These are phyloP conservation scores for Symbiodinium natans DNA, from an alignment of 73 alveolate species.

Conservation along the genomic window DNA sequence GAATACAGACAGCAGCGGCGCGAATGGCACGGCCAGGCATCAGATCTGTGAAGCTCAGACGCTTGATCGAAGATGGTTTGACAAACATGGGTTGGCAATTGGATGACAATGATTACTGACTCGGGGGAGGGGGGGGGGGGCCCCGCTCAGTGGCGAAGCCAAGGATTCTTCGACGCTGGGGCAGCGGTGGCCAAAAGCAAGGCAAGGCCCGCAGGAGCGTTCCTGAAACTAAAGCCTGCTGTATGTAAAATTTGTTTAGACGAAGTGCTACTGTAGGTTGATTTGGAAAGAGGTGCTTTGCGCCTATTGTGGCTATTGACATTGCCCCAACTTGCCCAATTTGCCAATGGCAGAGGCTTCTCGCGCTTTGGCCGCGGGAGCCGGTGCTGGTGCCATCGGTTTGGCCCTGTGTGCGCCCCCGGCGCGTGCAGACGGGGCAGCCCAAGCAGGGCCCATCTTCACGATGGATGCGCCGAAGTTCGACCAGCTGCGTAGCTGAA, in stretches of 20 bases:
- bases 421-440: constrained; percentile 65
- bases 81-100: too few relatives aligned
- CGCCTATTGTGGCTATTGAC: too few relatives aligned
- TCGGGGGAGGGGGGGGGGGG: too few relatives aligned
- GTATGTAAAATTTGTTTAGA: too few relatives aligned
- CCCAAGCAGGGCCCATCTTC: constrained; percentile 29
- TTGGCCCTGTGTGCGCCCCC: constrained; percentile 58
- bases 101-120: too few relatives aligned
- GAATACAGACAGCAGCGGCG: not conserved
- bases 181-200: not conserved
- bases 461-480: constrained; percentile 91
- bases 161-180: not conserved
- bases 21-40: not conserved
- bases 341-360: constrained; percentile 11
- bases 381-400: constrained; percentile 69
- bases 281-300: too few relatives aligned
- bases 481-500: constrained; percentile 37
- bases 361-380: constrained; percentile 20
- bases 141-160: too few relatives aligned
- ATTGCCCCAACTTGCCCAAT: too few relatives aligned
- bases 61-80: not conserved
- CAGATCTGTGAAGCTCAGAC: not conserved
- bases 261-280: too few relatives aligned
- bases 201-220: not conserved
- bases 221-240: too few relatives aligned